Evolutionary conservation across 2,329 filamentous ascomycete species (phyloP), one percentile per base, ranked within the genome.

Genomic region (Exophiala lecanii-corni): DNA sequence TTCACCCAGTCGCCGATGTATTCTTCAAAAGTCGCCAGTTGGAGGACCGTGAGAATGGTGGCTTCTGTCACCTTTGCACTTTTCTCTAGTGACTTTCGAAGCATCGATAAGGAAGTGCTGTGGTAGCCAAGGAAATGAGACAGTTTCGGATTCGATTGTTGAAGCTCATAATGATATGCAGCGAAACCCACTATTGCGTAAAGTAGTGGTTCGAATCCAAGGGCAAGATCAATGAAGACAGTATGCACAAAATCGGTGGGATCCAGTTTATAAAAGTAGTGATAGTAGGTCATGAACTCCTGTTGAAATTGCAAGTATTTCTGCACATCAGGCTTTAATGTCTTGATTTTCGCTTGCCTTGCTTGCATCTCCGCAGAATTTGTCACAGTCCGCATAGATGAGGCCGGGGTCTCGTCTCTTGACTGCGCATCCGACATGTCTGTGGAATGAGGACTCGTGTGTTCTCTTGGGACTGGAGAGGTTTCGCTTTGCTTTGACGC

Each of bases 1-100:
- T 94, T 96, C 40, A 94, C 80, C 89, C 89, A 97, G 61, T 98
- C 92, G 9, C 92, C 92, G 34, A 97, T 74, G 57, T 89, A 94
- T 66, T 97, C 92, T 78, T 98, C 92, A 43, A 96, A 92, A 2
- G 87, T 94, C 42, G 89, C 89, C 37, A 97, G 76, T 58, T 97
- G 89, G 31, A 98, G 69, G 15, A 97, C 89, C 0, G 91, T 94
- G 47, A 96, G 63, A 21, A 97, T 71, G 0, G 84, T 95, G 5
- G 82, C 78, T 37, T 89, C 73, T 23, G 71, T 84, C 52, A 86
- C 81, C 47, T 78, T 79, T 51, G 88, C 82, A 44, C 80, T 81
- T 41, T 76, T 81, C 49, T 81, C 79, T 13, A 97, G 68, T 3
- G 81, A 83, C 23, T 75, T 73, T 6, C 94, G 73, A 13, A 98